Conservation (phyloP, 805 yeast genomes). For the Myxozyma nipponensis region DNA sequence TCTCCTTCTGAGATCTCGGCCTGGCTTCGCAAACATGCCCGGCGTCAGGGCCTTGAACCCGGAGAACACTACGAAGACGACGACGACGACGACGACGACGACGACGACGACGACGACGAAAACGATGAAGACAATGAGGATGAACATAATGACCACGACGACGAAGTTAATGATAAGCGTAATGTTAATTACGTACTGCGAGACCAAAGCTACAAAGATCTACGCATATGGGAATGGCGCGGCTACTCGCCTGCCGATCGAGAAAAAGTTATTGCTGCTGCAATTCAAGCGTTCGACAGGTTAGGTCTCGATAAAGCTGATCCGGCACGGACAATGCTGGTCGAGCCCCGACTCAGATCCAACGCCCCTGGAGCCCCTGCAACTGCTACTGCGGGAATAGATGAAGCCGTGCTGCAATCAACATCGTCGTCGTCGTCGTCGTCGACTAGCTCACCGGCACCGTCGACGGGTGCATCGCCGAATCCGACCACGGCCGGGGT, state of each 20-base stretch:
- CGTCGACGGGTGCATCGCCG: constrained; percentile 1
- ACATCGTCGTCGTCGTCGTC: neutral
- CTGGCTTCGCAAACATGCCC: constrained; percentile 36
- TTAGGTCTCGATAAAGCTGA: constrained; percentile 33
- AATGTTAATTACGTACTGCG: constrained; percentile 28
- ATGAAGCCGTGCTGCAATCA: constrained; percentile 1
- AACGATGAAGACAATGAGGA: constrained; percentile 6
- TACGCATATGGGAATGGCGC: constrained; percentile 40
- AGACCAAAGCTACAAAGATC: constrained; percentile 33
- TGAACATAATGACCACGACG: constrained; percentile 30
- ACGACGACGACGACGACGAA: constrained; percentile 17
- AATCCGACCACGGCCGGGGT: constrained; percentile 8
- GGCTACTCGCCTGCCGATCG: constrained; percentile 38
- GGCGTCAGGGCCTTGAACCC: constrained; percentile 12
- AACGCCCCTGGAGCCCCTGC: constrained; percentile 4
- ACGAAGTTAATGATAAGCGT: constrained; percentile 4
- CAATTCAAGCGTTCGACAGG: constrained; percentile 34
- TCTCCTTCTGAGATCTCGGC: constrained; percentile 33
- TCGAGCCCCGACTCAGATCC: constrained; percentile 32
- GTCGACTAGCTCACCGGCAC: constrained; percentile 13
- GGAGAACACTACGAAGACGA: constrained; percentile 20
- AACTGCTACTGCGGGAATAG: constrained; percentile 8
- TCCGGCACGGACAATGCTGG: constrained; percentile 31
- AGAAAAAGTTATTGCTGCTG: constrained; percentile 32
- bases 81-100: constrained; percentile 28